Evolutionary conservation across 176 grass and related monocot genomes (phyloP).

Genomic region (Pharus latifolius): DNA sequence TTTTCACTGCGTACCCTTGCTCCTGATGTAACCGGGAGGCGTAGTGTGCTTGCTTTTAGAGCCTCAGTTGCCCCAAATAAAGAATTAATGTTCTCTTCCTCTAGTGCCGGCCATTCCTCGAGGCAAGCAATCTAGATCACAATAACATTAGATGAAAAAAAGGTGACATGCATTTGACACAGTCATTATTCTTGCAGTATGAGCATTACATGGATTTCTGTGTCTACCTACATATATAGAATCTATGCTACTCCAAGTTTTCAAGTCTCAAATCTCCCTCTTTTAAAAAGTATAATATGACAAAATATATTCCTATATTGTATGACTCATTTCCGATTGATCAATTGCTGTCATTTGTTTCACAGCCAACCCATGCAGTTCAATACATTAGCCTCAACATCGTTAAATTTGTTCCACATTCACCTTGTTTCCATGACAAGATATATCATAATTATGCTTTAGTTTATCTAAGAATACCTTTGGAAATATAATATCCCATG

Average conservation of each 20-base stretch:
- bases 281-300: background rate
- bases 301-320: background rate
- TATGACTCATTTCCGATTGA: no score
- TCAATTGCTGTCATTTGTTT: no score
- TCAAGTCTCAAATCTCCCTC: background rate
- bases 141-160: constrained; percentile 18
- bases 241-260: no score
- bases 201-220: background rate
- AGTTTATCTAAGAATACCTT: background rate
- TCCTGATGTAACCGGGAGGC: constrained; percentile 63
- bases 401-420: background rate
- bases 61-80: constrained; percentile 61
- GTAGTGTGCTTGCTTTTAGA: constrained; percentile 87
- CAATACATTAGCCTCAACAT: background rate
- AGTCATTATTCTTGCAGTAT: background rate
- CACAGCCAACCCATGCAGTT: no score
- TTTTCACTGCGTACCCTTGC: constrained; percentile 50
- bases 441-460: background rate
- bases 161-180: background rate
- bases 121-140: constrained; percentile 58
- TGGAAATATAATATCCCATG: background rate
- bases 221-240: background rate
- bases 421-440: background rate
- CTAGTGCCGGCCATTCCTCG: constrained; percentile 58
- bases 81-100: constrained; percentile 53